phyloP scores from a whole-genome alignment of 805 yeast genomes.

The Vanderwaltozyma verrucispora region DNA sequence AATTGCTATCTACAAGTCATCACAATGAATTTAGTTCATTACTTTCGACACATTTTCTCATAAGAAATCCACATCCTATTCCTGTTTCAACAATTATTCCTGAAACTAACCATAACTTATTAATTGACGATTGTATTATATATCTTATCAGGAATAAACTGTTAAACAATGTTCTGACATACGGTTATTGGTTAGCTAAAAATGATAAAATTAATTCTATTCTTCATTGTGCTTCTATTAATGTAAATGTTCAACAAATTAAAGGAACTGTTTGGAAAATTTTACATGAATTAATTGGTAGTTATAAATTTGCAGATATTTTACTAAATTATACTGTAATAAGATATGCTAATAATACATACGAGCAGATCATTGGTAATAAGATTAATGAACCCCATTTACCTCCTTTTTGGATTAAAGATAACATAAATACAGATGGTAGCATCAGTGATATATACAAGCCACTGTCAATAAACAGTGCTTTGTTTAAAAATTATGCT shows the following conservation, averaged over 20 bases:
- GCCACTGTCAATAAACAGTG: neutral
- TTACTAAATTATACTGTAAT: slow-evolving; percentile 31
- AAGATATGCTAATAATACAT: slow-evolving; percentile 4
- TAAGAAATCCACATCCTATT: slow-evolving; percentile 4
- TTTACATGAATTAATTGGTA: slow-evolving; percentile 34
- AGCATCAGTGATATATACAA: neutral
- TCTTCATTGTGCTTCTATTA: slow-evolving; percentile 28
- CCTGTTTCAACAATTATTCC: slow-evolving; percentile 4
- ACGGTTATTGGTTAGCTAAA: slow-evolving; percentile 35
- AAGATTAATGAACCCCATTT: slow-evolving; percentile 10
- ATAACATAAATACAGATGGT: neutral
- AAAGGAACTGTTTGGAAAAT: slow-evolving; percentile 37
- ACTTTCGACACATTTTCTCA: slow-evolving; percentile 6
- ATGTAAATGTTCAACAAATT: slow-evolving; percentile 32
- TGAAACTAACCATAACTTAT: slow-evolving; percentile 19
- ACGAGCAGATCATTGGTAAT: slow-evolving; percentile 18
- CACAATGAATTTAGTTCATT: slow-evolving; percentile 7
- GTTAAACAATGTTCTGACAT: slow-evolving; percentile 30
- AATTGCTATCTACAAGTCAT: slow-evolving; percentile 2
- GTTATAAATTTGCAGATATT: slow-evolving; percentile 30
- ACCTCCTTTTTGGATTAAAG: slow-evolving; percentile 10
- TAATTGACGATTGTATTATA: slow-evolving; percentile 34
- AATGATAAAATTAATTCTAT: slow-evolving; percentile 18
- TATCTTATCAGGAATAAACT: slow-evolving; percentile 22
- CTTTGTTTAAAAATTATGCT: slow-evolving; percentile 3